phyloP scores from a whole-genome alignment of 805 yeast genomes.

The Pichia manshurica region DNA sequence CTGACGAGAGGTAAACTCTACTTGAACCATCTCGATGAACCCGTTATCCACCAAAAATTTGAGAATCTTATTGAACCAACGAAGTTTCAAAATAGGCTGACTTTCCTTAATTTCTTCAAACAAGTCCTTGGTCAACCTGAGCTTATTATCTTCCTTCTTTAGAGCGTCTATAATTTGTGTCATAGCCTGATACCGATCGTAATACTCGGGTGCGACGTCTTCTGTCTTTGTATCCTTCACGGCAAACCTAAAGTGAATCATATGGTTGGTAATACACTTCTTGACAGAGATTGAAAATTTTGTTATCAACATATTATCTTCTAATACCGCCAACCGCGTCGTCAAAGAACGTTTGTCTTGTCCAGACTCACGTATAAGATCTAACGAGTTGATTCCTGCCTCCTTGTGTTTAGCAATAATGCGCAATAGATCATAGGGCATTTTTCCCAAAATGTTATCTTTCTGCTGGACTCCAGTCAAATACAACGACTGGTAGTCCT shows the following conservation, averaged over 20 bases:
- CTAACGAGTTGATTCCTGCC: constrained; percentile 54
- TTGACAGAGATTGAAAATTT: constrained; percentile 34
- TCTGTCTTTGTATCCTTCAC: constrained; percentile 10
- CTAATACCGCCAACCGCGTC: constrained; percentile 51
- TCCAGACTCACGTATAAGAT: constrained; percentile 48
- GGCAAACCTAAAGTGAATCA: constrained; percentile 44
- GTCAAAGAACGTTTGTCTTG: constrained; percentile 73
- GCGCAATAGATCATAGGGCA: constrained; percentile 49
- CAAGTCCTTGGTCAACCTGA: constrained; percentile 57
- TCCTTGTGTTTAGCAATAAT: constrained; percentile 54
- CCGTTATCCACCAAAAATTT: constrained; percentile 41
- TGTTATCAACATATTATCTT: constrained; percentile 42
- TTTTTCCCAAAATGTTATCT: constrained; percentile 48
- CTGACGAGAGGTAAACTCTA: constrained; percentile 22
- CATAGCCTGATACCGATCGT: constrained; percentile 20
- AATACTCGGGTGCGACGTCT: constrained; percentile 16
- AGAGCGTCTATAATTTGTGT: constrained; percentile 41
- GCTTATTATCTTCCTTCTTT: constrained; percentile 52
- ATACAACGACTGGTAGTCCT: constrained; percentile 51
- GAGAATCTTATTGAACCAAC: constrained; percentile 39
- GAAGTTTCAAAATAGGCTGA: constrained; percentile 29
- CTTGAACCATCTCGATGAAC: constrained; percentile 19
- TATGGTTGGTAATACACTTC: constrained; percentile 49
- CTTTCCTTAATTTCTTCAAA: constrained; percentile 52
- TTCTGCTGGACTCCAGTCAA: constrained; percentile 52